phyloP scores from a whole-genome alignment of 1,284 basidiomycete species.

The Cronartium quercuum region DNA sequence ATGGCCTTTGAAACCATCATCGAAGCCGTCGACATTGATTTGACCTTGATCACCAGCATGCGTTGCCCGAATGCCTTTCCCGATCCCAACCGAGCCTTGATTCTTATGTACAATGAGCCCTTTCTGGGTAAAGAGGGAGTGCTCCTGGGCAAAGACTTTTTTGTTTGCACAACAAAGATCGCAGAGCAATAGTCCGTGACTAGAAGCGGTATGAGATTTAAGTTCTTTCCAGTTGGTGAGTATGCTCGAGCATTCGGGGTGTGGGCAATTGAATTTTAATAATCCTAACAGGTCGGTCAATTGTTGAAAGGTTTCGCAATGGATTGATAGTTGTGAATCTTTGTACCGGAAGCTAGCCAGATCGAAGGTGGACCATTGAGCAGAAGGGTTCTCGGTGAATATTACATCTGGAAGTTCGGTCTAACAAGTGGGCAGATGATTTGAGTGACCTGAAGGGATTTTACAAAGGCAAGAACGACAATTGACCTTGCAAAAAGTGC shows the following conservation, averaged over 20 bases:
- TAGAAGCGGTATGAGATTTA: slow-evolving; percentile 67
- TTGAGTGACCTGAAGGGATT: not conserved
- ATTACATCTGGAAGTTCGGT: slow-evolving; percentile 28
- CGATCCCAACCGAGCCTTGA: slow-evolving; percentile 45
- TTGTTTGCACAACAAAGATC: slow-evolving; percentile 83
- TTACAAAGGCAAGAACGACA: not conserved
- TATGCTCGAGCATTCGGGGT: slow-evolving; percentile 64
- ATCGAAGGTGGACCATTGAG: slow-evolving; percentile 8
- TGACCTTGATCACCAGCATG: slow-evolving; percentile 19
- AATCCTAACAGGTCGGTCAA: slow-evolving; percentile 90
- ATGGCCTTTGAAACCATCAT: slow-evolving; percentile 58
- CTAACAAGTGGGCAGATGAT: slow-evolving; percentile 7
- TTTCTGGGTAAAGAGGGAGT: slow-evolving; percentile 69
- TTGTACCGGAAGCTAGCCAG: slow-evolving; percentile 27
- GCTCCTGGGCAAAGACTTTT: slow-evolving; percentile 95
- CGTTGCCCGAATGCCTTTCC: slow-evolving; percentile 48
- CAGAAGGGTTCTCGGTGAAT: slow-evolving; percentile 10
- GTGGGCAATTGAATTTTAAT: slow-evolving; percentile 59
- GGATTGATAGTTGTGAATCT: slow-evolving; percentile 32
- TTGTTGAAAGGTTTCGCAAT: slow-evolving; percentile 44
- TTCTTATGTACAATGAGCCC: slow-evolving; percentile 68
- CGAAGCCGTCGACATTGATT: not conserved
- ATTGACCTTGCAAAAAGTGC: slow-evolving; percentile 89
- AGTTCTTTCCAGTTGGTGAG: slow-evolving; percentile 82
- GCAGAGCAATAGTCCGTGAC: slow-evolving; percentile 74